A percentile compares a stretch with the other conserved stretches of the same genome.
Evolutionary conservation across 345 rosid genomes (phyloP).

Genomic region (Eucalyptus decipiens): DNA sequence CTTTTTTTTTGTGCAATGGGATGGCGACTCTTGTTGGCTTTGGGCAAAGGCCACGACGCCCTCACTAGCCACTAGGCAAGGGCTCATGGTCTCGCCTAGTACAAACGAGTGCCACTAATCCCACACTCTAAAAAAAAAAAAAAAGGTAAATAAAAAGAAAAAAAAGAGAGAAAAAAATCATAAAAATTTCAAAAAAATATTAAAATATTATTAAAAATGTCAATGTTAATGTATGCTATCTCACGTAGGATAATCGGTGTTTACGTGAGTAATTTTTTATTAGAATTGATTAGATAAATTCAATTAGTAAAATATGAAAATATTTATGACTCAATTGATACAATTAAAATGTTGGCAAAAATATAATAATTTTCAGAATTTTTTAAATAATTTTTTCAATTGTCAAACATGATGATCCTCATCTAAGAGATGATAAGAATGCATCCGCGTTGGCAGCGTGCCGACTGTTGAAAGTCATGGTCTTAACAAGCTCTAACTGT

Average conservation of each 20-base stretch:
- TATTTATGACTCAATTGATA: accelerated
- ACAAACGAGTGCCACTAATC: accelerated
- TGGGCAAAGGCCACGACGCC: no score
- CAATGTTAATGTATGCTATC: not conserved
- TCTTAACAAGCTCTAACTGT: not conserved
- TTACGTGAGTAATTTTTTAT: not conserved
- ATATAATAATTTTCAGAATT: not conserved
- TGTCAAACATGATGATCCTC: not conserved
- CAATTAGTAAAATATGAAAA: not conserved
- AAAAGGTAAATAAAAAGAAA: not conserved
- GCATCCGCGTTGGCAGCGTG: not conserved
- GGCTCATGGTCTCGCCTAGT: no score
- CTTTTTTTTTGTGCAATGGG: not conserved
- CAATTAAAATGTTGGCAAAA: not conserved
- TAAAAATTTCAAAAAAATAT: not conserved
- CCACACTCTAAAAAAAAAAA: not conserved
- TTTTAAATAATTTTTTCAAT: not conserved
- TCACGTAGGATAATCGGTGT: not conserved
- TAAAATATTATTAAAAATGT: not conserved
- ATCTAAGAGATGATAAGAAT: not conserved
- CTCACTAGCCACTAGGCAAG: no score
- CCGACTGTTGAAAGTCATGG: not conserved
- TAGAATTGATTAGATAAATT: not conserved
- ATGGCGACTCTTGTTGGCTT: no score
- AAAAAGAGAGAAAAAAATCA: not conserved